These are phyloP conservation scores for Umbelopsis sp. DNA, from an alignment of 371 early-diverging fungal species.

Conservation along the genomic window DNA sequence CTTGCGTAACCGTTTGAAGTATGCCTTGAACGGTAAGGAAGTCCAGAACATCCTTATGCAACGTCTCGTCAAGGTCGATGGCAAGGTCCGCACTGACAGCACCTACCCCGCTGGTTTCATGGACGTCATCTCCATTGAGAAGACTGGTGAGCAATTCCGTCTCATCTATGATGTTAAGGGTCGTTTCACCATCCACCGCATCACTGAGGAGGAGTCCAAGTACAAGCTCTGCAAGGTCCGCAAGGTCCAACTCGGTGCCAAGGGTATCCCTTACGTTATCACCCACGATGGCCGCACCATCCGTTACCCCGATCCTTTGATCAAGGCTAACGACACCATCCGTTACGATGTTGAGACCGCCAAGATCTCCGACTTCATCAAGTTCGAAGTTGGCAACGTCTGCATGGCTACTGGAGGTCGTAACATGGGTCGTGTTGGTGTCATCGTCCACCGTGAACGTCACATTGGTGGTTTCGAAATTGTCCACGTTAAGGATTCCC, in stretches of 20 bases:
- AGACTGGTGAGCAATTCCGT: slow-evolving; percentile 99
- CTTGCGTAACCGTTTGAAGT: slow-evolving; percentile 98
- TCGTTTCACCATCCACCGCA: slow-evolving; percentile 99
- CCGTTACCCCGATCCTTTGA: slow-evolving; percentile 99
- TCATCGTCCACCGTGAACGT: slow-evolving; percentile 96
- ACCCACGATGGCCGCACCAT: slow-evolving; percentile 99
- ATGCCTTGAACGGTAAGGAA: slow-evolving; percentile 98
- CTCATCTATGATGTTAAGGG: slow-evolving; percentile 99
- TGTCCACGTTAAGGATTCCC: slow-evolving; percentile 91
- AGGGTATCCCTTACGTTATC: slow-evolving; percentile 95
- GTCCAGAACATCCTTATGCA: slow-evolving; percentile 97
- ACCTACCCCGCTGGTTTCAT: slow-evolving; percentile 99
- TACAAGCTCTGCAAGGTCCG: slow-evolving; percentile 99
- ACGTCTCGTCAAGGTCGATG: slow-evolving; percentile 99
- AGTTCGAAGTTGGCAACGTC: slow-evolving; percentile 96
- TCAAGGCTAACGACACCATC: slow-evolving; percentile 99
- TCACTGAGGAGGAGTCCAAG: slow-evolving; percentile 98
- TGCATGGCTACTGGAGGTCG: slow-evolving; percentile 98
- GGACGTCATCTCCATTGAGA: slow-evolving; percentile 99
- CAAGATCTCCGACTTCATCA: slow-evolving; percentile 94
- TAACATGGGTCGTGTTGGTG: slow-evolving; percentile 99
- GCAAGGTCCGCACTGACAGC: slow-evolving; percentile 97
- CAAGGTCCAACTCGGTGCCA: slow-evolving; percentile 91
- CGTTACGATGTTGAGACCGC: slow-evolving; percentile 94
- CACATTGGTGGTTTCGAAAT: slow-evolving; percentile 98